Conservation (phyloP, 495 filamentous ascomycete species). For the Pseudoneurospora amorphoporcata region DNA sequence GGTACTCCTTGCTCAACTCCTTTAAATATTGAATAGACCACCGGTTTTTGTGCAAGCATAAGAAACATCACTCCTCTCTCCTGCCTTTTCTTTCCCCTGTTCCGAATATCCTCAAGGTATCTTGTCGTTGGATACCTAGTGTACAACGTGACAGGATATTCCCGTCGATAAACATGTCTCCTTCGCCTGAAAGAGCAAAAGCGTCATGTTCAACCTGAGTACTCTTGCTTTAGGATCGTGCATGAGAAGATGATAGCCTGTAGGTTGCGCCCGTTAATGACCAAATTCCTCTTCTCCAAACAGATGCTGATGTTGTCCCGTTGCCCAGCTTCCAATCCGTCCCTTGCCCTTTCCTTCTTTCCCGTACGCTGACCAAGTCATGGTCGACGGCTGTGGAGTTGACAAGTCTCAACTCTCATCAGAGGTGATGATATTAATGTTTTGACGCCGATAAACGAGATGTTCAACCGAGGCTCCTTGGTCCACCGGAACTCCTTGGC, state of each 20-base stretch:
- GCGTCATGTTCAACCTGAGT: background rate
- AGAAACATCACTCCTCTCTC: background rate
- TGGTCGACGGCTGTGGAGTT: background rate
- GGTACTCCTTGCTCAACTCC: background rate
- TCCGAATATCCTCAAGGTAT: background rate
- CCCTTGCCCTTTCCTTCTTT: background rate
- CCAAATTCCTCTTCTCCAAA: background rate
- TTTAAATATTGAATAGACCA: background rate
- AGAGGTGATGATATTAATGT: background rate
- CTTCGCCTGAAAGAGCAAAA: background rate
- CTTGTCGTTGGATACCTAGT: background rate
- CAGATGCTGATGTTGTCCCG: background rate
- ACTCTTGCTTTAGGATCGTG: background rate
- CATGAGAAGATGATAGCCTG: background rate
- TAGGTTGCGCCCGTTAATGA: background rate
- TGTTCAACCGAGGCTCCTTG: background rate
- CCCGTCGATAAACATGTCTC: background rate
- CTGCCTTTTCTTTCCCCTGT: background rate
- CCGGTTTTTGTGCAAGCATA: background rate
- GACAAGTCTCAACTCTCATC: background rate
- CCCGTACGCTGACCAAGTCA: background rate
- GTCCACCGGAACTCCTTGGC: background rate
- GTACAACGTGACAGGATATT: background rate
- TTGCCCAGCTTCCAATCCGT: background rate
- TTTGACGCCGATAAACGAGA: background rate